Evolutionary conservation across 2,329 filamentous ascomycete genomes (phyloP), one percentile per base, ranked within the genome.

Genomic region (Alternaria arbusti): DNA sequence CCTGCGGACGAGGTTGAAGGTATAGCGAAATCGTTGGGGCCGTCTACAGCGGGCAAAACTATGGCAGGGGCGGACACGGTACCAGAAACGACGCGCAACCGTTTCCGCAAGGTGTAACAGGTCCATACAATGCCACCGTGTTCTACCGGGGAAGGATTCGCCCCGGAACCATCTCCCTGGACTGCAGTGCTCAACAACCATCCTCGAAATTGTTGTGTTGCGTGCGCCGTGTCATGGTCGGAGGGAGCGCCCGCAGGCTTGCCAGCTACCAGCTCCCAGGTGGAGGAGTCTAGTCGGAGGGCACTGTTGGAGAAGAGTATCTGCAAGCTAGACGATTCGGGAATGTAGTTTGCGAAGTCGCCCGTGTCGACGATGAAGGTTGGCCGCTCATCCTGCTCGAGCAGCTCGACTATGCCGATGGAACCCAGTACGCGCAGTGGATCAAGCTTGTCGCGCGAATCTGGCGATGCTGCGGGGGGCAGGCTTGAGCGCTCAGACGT

Each of bases 381-480:
- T 3, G 91, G 92, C 50, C 92, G 84, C 54, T 90, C 87, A 75
- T 96, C 92, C 68, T 91, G 87, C 73, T 95, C 91, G 44, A 96
- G 79, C 43, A 95, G 81, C 76, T 95, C 92, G 20, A 90, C 80
- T 10, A 93, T 85, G 23, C 90, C 89, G 55, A 94, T 84, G 25
- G 86, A 86, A 45, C 87, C 87, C 5, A 94, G 82, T 54, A 88
- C 81, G 55, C 88, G 84, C 47, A 88, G 67, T 6, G 84, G 83
- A 2, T 87, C 83, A 1, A 82, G 78, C 57, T 83, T 79, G 6
- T 82, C 79, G 65, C 82, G 75, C 64, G 82, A 78, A 59, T 89
- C 88, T 9, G 87, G 85, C 56, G 85, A 89, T 46, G 81, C 75
- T 26, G 83, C 76, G 12, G 72, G 82, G 13, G 85, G 78, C n/a